Base-by-base conservation (phyloP, 2,329 filamentous ascomycete genomes). In the Tolypocladium pustulatum region DNA sequence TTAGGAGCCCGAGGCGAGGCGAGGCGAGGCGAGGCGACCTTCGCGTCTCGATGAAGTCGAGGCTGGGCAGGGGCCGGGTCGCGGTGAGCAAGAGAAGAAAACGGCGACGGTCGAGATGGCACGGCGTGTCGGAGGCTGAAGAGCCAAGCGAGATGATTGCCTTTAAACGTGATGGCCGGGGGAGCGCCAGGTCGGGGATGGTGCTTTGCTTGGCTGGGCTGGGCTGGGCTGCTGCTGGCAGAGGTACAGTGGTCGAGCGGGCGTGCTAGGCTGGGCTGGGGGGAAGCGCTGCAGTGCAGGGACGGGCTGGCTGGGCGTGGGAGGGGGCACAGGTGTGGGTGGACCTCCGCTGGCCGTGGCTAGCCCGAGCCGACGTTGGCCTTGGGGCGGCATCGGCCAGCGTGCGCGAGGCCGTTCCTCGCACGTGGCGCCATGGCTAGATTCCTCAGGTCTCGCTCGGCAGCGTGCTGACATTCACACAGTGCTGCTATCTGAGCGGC, bases 121-220 rank as follows among this genome's bases (percentile, higher is more conserved):
- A 62, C 65, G 68, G 67, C 70, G 73, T 74, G 72, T 73, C 71
- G 71, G 72, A 76, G 73, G 75, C 76, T 77, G 73, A 76, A 71
- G 71, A 70, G 69, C 70, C 75, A 79, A 80, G 77, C 77, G 78
- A 80, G 69, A 80, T 80, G 77, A 78, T 75, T 75, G 72, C 72
- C 72, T 72, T 71, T 57, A 74, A 61, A 72, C 70, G 72, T 73
- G 72, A 72, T 73, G 69, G 71, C 68, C 61, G 65, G 69, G 66
- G 66, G 66, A n/a, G 68, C 64, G 62, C 67, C 67, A 66, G 71
- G 66, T 69, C 66, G 65, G 65, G 68, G 66, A 63, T 65, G 61
- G 62, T 66, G 61, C 64, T 62, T 67, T 65, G 65, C 66, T 63
- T 13, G 40, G 40, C 40, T 43, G n/a, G 41, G n/a, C 41, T 46